Percentiles rank a stretch among this genome's conserved stretches.
These are phyloP conservation scores for Casaregolazyma suthepensis DNA, from an alignment of 1,139 yeast genomes.

Conservation along the genomic window DNA sequence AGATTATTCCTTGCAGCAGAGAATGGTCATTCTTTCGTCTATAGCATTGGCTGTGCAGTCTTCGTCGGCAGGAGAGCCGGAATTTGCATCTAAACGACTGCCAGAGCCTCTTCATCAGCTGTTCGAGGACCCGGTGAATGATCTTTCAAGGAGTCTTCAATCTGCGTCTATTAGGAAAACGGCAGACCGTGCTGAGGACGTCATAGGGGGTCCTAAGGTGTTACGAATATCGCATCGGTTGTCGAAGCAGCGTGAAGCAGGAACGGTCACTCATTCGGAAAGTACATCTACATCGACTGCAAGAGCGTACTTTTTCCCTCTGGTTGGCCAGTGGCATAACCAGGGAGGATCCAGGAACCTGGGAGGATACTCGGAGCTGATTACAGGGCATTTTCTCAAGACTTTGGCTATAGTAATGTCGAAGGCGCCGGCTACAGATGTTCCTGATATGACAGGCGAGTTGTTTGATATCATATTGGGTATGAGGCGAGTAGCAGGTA, in stretches of 20 bases:
- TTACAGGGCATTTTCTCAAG: conserved; percentile 53
- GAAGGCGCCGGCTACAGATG: conserved; percentile 52
- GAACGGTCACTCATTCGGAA: conserved; percentile 17
- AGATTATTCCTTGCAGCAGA: conserved; percentile 60
- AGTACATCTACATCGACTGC: conserved; percentile 35
- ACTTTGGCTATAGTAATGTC: conserved; percentile 53
- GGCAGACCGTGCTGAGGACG: conserved; percentile 39
- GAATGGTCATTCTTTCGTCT: conserved; percentile 50
- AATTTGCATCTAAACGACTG: conserved; percentile 40
- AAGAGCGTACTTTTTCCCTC: conserved; percentile 48
- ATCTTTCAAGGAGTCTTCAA: conserved; percentile 18
- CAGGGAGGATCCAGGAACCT: conserved; percentile 29
- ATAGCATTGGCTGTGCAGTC: conserved; percentile 50
- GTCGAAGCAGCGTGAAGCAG: conserved; percentile 21
- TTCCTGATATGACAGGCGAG: conserved; percentile 55
- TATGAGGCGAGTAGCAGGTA: conserved; percentile 15
- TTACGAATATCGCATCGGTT: conserved; percentile 45
- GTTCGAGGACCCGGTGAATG: conserved; percentile 12
- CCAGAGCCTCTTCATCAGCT: conserved; percentile 30
- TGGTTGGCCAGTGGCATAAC: conserved; percentile 51
- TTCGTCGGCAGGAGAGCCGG: conserved; percentile 40
- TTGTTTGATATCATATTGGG: conserved; percentile 37
- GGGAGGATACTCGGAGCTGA: conserved; percentile 51
- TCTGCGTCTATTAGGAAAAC: conserved; percentile 30
- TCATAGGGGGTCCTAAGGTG: conserved; percentile 43